Base-by-base conservation (phyloP, 2,329 filamentous ascomycete genomes). In the Cercospora sp. region DNA sequence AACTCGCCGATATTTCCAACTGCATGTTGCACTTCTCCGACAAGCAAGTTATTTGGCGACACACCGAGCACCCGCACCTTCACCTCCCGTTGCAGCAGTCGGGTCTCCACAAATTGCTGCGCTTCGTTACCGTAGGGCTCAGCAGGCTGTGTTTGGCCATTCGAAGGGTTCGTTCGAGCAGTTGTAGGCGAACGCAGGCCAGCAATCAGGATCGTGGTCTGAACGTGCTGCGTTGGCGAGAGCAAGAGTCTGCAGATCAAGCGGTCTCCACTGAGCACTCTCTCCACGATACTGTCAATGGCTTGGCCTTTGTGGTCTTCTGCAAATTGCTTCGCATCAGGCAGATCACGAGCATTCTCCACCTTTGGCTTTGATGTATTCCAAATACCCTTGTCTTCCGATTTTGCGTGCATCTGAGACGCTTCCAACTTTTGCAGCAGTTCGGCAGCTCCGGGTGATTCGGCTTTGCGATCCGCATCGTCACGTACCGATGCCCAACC, bases 401-500 rank as follows among this genome's bases (percentile, higher is more conserved):
- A 85, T 80, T 89, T 93, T 68, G 95, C 95, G 73, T 91, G 87
- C 53, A 87, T 85, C 81, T 98, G 94, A 37, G 94, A 83, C 59
- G 85, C 85, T 73, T 92, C 90, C 69, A 99, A 87, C 75, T 88
- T 90, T 74, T 96, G 91, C 26, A 99, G 84, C 69, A 91, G 86
- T 71, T 89, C 84, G 32, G 83, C 77, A 8, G 90, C 85, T 62
- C 93, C 90, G 67, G 95, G 91, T 1, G 90, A 89, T 68, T 97
- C 93, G 73, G 97, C 94, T 78, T 94, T 95, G 72, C 91, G 90
- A 70, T 93, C 94, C 68, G 94, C 94, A 80, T 99, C 95, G 76
- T 99, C 95, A 71, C 95, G 89, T 69, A 99, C 87, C 82, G 95
- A 97, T 71, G 93, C 83, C 93, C 94, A 97, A 73, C 95, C 95